Percentiles rank a stretch among this genome's conserved stretches.
Conservation (phyloP, 495 filamentous ascomycete species). For the Cairneyella variabilis region DNA sequence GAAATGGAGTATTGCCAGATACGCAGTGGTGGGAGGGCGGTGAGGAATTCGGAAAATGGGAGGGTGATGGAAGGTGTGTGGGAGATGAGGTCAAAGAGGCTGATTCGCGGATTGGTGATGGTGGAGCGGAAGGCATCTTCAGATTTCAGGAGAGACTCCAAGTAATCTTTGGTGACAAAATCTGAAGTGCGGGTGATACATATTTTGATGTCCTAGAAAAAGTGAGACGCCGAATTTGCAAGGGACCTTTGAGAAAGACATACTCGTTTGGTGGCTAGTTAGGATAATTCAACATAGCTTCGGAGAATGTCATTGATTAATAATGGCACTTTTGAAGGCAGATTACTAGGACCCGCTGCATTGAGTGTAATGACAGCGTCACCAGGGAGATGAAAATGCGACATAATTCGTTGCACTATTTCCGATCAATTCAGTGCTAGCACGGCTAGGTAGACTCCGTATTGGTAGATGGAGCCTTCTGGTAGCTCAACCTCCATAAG, state of each 20-base stretch:
- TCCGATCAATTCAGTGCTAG: conserved; percentile 62
- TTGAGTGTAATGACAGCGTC: conserved; percentile 38
- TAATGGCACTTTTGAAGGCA: conserved; percentile 38
- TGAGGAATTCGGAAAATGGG: conserved; percentile 56
- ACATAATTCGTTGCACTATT: conserved; percentile 41
- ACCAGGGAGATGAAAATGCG: not conserved
- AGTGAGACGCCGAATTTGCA: no score
- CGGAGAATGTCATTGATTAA: conserved; percentile 43
- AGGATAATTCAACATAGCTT: conserved; percentile 54
- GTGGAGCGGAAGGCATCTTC: conserved; percentile 42
- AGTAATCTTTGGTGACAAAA: no score
- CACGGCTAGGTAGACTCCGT: conserved; percentile 71
- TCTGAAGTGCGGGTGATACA: no score
- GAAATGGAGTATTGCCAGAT: conserved; percentile 69
- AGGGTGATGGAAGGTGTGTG: conserved; percentile 49
- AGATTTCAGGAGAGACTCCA: no score
- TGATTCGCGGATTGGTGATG: conserved; percentile 41
- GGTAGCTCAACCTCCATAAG: conserved; percentile 64
- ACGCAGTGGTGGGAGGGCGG: conserved; percentile 66
- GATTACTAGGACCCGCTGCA: conserved; percentile 53
- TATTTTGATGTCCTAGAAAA: no score
- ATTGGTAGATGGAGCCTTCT: conserved; percentile 56
- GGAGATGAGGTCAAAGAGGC: conserved; percentile 60
- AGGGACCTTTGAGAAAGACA: conserved; percentile 43
- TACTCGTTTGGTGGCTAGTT: conserved; percentile 40